A percentile compares a stretch with the other conserved stretches of the same genome.
phyloP scores from a whole-genome alignment of 2,329 filamentous ascomycete genomes.

The Gaeumannomyces sp. region DNA sequence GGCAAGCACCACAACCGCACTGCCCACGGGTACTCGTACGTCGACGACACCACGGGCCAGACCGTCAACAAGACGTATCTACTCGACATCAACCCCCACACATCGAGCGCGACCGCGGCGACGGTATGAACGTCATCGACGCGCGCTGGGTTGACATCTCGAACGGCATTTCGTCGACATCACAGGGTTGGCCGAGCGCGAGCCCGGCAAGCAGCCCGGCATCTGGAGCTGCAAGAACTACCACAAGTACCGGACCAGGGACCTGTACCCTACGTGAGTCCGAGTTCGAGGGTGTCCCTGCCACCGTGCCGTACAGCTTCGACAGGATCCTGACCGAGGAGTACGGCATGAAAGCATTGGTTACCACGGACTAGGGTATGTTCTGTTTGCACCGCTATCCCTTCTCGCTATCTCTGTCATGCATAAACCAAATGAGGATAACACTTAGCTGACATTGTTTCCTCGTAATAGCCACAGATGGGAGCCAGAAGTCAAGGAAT shows the following conservation, averaged over 20 bases:
- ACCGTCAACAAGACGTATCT: slow-evolving; percentile 50
- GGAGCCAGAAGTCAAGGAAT: slow-evolving; percentile 51
- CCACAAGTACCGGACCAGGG: slow-evolving; percentile 63
- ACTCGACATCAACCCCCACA: slow-evolving; percentile 72
- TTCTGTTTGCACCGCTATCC: slow-evolving; percentile 16
- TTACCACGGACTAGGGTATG: slow-evolving; percentile 56
- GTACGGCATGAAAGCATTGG: slow-evolving; percentile 57
- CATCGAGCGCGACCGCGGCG: slow-evolving; percentile 51
- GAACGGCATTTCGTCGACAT: slow-evolving; percentile 82
- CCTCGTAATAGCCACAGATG: slow-evolving; percentile 48
- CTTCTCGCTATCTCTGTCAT: background rate
- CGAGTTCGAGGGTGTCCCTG: slow-evolving; percentile 67
- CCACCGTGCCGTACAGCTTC: slow-evolving; percentile 63
- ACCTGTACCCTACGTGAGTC: slow-evolving; percentile 69
- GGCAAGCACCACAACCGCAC: slow-evolving; percentile 64
- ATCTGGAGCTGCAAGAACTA: slow-evolving; percentile 75
- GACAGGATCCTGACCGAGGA: slow-evolving; percentile 60
- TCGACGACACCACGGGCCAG: slow-evolving; percentile 33
- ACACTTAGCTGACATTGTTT: background rate
- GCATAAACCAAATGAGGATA: background rate
- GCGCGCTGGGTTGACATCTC: slow-evolving; percentile 72
- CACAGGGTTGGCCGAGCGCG: slow-evolving; percentile 65
- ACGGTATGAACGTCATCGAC: slow-evolving; percentile 75
- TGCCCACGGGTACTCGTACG: slow-evolving; percentile 48
- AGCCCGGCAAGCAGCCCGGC: slow-evolving; percentile 52